phyloP scores from a whole-genome alignment of 306 rosid species.

The Citrullus mucosospermus region DNA sequence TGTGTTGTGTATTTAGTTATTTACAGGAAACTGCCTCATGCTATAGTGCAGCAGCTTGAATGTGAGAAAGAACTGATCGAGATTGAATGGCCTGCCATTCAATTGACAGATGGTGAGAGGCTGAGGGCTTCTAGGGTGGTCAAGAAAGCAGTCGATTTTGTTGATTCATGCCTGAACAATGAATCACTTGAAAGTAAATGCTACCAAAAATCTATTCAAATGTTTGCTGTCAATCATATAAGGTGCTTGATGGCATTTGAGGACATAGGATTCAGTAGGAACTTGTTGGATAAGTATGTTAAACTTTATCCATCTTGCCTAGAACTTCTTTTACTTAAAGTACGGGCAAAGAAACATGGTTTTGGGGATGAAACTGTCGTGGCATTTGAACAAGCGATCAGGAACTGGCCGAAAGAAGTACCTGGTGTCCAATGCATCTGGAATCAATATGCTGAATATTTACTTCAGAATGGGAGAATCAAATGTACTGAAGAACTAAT shows the following conservation, averaged over 20 bases:
- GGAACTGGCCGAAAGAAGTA: slow-evolving; percentile 59
- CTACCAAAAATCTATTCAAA: slow-evolving; percentile 42
- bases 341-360: slow-evolving; percentile 30
- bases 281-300: slow-evolving; percentile 53
- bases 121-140: slow-evolving; percentile 50
- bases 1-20: slow-evolving; percentile 82
- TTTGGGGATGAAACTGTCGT: slow-evolving; percentile 19
- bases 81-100: slow-evolving; percentile 60
- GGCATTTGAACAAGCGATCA: slow-evolving; percentile 66
- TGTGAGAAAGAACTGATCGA: slow-evolving; percentile 67
- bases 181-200: slow-evolving; percentile 39
- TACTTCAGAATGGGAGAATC: slow-evolving; percentile 32
- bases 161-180: slow-evolving; percentile 30
- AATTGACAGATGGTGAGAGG: slow-evolving; percentile 42
- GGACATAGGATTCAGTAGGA: slow-evolving; percentile 30
- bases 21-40: slow-evolving; percentile 85
- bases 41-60: slow-evolving; percentile 60
- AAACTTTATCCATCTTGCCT: slow-evolving; percentile 59
- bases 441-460: slow-evolving; percentile 72
- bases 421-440: slow-evolving; percentile 87
- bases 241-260: slow-evolving; percentile 66
- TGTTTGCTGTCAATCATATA: slow-evolving; percentile 67
- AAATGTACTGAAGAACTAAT: slow-evolving; percentile 56
- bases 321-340: slow-evolving; percentile 52
- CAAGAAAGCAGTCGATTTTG: slow-evolving; percentile 45